Base-by-base conservation (phyloP, 2,329 filamentous ascomycete genomes). In the Colletotrichum sp. region DNA sequence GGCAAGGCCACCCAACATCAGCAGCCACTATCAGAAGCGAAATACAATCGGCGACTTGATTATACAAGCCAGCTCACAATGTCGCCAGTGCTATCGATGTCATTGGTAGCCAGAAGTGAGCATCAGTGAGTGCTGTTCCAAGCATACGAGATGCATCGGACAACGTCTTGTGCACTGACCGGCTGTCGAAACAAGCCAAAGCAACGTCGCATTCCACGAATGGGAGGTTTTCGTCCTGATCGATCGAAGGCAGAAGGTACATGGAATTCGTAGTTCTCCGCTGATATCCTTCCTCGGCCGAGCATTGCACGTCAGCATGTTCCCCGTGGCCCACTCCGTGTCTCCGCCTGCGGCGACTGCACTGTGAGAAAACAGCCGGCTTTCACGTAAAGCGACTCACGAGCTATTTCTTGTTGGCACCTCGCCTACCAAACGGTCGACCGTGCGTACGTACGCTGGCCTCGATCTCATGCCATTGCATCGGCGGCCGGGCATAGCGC, bases 141-240 rank as follows among this genome's bases (percentile, higher is more conserved):
- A 22, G 55, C 55, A 27, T 59, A 59, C 25, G 13, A 52, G 44
- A 48, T 48, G 12, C 44, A 52, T 52, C 44, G n/a, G 71, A 69
- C 63, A 25, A 16, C 15, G 55, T 64, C 25, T 39, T 15, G 27
- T 36, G 60, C 67, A 48, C 71, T 39, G 36, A 65, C 28, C 13
- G 39, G 32, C 8, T 22, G 30, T 27, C 61, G 71, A 68, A 63
- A 57, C 66, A 32, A 74, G 32, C 30, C 22, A 55, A 70, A 69
- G 30, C 66, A 70, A 70, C 65, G 55, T 73, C 25, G 65, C 57
- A 39, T 69, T 73, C 36, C 65, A 64, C 66, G 30, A 55, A 73
- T 70, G 39, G n/a, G 22, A 63, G 69, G 8, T 57, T 57, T 59
- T 22, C 36, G 16, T n/a, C 52, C 27, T 28, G 34, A 27, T 34